Evolutionary conservation across 2,329 filamentous ascomycete species (phyloP).

Genomic region (Ophiosphaerella korrae): DNA sequence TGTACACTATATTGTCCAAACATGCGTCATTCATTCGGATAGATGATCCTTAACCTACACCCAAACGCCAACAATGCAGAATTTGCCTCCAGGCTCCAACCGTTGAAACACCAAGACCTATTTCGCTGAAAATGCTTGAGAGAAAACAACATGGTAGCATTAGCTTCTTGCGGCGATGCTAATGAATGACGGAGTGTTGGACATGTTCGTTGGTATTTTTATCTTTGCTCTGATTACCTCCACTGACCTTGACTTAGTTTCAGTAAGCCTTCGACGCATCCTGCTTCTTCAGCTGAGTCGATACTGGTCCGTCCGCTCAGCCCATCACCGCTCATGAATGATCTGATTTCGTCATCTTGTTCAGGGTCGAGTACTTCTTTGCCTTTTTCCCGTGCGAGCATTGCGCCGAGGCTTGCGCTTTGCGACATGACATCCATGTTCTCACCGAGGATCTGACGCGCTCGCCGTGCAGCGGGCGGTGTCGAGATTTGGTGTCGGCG

Average conservation of each 20-base stretch:
- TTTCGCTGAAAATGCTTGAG: slow-evolving; percentile 4
- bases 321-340: slow-evolving; percentile 73
- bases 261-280: slow-evolving; percentile 86
- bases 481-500: slow-evolving; percentile 29
- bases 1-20: background rate
- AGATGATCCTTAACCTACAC: background rate
- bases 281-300: slow-evolving; percentile 67
- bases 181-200: background rate
- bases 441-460: slow-evolving; percentile 55
- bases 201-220: background rate
- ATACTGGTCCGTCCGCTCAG: slow-evolving; percentile 60
- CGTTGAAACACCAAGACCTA: background rate
- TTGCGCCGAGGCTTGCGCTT: slow-evolving; percentile 42
- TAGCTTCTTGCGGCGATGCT: background rate
- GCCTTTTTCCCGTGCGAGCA: slow-evolving; percentile 42
- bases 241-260: slow-evolving; percentile 93
- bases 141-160: background rate
- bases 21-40: background rate
- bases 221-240: slow-evolving; percentile 49
- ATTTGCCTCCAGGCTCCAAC: background rate
- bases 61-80: background rate
- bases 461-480: slow-evolving; percentile 40
- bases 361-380: slow-evolving; percentile 49
- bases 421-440: slow-evolving; percentile 50
- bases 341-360: slow-evolving; percentile 68